phyloP scores from a whole-genome alignment of 1,284 basidiomycete species.

The Trichosporon sp. region DNA sequence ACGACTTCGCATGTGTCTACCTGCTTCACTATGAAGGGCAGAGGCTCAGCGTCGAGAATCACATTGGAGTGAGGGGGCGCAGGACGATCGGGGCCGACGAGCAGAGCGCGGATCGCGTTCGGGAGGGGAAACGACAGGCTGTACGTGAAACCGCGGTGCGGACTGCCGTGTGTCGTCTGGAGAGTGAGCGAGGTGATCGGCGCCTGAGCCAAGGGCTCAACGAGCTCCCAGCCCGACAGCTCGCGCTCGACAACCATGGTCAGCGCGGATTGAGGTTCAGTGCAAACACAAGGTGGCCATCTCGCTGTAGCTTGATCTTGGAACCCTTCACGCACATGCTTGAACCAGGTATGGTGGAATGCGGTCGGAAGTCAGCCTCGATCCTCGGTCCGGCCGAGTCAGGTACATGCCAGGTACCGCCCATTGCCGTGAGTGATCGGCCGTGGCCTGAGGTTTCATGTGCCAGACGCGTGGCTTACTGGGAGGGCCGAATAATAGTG shows the following conservation, averaged over 20 bases:
- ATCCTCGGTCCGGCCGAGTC: not conserved
- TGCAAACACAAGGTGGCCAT: not conserved
- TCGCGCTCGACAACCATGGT: constrained; percentile 39
- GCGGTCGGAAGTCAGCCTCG: too few relatives aligned
- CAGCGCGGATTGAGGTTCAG: not conserved
- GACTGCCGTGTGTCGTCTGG: constrained; percentile 29
- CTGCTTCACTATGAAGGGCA: constrained; percentile 38
- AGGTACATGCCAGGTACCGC: not conserved
- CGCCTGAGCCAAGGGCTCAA: constrained; percentile 24
- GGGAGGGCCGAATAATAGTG: constrained; percentile 4
- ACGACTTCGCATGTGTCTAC: constrained; percentile 38
- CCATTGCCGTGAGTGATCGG: not conserved
- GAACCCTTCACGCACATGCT: not conserved
- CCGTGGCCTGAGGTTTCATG: not conserved
- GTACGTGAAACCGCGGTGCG: constrained; percentile 47
- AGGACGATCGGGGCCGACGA: constrained; percentile 52
- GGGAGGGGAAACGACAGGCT: constrained; percentile 49
- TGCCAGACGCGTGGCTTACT: not conserved
- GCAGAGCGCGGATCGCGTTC: constrained; percentile 48
- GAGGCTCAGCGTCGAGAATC: constrained; percentile 38
- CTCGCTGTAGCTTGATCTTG: not conserved
- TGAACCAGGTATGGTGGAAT: not conserved
- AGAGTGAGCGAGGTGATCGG: constrained; percentile 40
- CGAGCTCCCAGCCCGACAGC: constrained; percentile 32
- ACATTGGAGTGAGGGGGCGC: constrained; percentile 56